phyloP scores from a whole-genome alignment of 176 grass and related monocot species.

The Eragrostis nindensis region DNA sequence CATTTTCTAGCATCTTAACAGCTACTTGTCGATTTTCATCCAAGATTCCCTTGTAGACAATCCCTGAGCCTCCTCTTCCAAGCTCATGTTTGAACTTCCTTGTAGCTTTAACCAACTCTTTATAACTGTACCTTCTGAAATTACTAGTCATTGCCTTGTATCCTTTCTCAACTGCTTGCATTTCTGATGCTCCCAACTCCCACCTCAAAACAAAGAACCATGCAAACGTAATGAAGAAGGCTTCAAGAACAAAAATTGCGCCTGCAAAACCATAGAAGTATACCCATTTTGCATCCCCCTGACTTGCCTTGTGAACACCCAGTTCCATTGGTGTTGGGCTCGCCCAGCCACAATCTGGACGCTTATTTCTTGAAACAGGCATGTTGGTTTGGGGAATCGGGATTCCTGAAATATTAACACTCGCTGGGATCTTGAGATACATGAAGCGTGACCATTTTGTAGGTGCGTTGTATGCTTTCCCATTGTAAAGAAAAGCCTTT shows the following conservation, averaged over 20 bases:
- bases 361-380: neutral
- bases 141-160: conserved; percentile 15
- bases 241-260: conserved; percentile 26
- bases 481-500: conserved; percentile 20
- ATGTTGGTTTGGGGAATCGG: conserved; percentile 2
- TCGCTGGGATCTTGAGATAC: neutral
- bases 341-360: neutral
- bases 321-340: neutral
- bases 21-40: conserved; percentile 2
- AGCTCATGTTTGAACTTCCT: conserved; percentile 27
- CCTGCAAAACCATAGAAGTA: conserved; percentile 20
- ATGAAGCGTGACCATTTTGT: neutral
- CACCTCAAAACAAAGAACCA: conserved; percentile 20
- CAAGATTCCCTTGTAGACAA: conserved; percentile 19
- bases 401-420: neutral
- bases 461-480: neutral
- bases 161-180: conserved; percentile 8
- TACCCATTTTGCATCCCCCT: conserved; percentile 5
- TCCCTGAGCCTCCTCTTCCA: conserved; percentile 27
- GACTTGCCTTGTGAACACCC: neutral
- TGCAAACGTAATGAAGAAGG: neutral
- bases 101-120: conserved; percentile 10
- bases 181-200: conserved; percentile 27
- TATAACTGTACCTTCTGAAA: conserved; percentile 31
- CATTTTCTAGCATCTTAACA: conserved; percentile 32